phyloP scores from a whole-genome alignment of 2,329 filamentous ascomycete species.

The Endothia cerciana region DNA sequence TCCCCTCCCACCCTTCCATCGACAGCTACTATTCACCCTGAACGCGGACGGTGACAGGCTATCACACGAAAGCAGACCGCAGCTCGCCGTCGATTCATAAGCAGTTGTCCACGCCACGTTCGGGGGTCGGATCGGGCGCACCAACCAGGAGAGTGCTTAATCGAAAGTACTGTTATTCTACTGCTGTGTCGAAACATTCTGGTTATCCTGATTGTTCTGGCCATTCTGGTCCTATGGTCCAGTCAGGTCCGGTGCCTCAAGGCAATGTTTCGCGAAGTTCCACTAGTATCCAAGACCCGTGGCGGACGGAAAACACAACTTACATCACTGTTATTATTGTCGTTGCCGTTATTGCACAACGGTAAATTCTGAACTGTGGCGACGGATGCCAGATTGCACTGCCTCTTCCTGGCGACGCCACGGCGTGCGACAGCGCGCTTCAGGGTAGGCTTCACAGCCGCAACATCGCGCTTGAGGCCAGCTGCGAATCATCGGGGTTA shows the following conservation, averaged over 20 bases:
- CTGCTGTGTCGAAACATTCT: neutral
- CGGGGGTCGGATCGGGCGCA: too few species aligned
- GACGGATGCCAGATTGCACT: conserved; percentile 28
- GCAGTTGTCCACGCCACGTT: too few species aligned
- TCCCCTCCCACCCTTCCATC: neutral
- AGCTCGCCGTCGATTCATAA: neutral
- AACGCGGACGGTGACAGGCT: too few species aligned
- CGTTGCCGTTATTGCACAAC: neutral
- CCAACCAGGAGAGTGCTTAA: too few species aligned
- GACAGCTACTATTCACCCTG: too few species aligned
- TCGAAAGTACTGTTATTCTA: neutral
- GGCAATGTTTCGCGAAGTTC: neutral
- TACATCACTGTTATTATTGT: too few species aligned
- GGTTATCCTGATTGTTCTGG: neutral
- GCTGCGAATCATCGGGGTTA: conserved; percentile 30
- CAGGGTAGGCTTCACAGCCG: conserved; percentile 35
- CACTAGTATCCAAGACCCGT: too few species aligned
- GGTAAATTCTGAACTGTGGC: conserved; percentile 17
- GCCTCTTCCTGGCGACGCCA: conserved; percentile 34
- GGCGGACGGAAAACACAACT: too few species aligned
- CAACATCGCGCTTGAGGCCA: conserved; percentile 38
- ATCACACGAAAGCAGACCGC: neutral
- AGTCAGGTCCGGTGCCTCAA: neutral
- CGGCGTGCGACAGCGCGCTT: conserved; percentile 33
- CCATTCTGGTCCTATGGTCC: neutral